These are phyloP conservation scores for Suhomyces sp. DNA, from an alignment of 805 yeast species.

Conservation along the genomic window DNA sequence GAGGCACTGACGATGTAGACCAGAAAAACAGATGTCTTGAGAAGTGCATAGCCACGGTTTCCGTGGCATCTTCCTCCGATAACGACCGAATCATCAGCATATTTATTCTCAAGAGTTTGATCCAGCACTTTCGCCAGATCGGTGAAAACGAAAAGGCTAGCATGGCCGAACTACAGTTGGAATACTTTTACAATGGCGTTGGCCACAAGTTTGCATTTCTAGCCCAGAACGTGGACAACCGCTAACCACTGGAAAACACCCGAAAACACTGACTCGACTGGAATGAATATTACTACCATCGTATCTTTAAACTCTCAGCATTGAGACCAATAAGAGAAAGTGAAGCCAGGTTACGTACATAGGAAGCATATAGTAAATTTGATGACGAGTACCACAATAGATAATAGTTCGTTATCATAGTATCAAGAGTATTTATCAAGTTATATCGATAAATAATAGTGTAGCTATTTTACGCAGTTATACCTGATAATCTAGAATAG, in stretches of 20 bases:
- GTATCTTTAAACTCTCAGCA: no score
- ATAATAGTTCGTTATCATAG: no score
- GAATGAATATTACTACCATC: no score
- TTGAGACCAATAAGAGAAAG: no score
- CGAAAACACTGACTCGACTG: not conserved
- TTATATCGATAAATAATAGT: no score
- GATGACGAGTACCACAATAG: no score
- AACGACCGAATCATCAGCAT: slow-evolving; percentile 19
- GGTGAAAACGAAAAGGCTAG: slow-evolving; percentile 21
- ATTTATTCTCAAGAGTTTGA: slow-evolving; percentile 16
- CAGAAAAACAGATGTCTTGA: slow-evolving; percentile 14
- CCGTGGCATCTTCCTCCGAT: slow-evolving; percentile 13
- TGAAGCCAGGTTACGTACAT: no score
- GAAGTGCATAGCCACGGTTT: slow-evolving; percentile 12
- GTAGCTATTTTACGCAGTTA: no score
- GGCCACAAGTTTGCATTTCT: slow-evolving; percentile 10
- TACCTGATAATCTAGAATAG: no score
- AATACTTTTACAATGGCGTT: slow-evolving; percentile 8
- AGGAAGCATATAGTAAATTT: no score
- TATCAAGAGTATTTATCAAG: no score
- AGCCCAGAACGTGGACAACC: slow-evolving; percentile 1
- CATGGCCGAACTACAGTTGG: slow-evolving; percentile 19
- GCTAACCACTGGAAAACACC: not conserved
- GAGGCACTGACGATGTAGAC: slow-evolving; percentile 11
- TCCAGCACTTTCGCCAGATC: slow-evolving; percentile 8